Evolutionary conservation across 2,329 filamentous ascomycete species (phyloP).

Genomic region (Clonostachys chloroleuca): DNA sequence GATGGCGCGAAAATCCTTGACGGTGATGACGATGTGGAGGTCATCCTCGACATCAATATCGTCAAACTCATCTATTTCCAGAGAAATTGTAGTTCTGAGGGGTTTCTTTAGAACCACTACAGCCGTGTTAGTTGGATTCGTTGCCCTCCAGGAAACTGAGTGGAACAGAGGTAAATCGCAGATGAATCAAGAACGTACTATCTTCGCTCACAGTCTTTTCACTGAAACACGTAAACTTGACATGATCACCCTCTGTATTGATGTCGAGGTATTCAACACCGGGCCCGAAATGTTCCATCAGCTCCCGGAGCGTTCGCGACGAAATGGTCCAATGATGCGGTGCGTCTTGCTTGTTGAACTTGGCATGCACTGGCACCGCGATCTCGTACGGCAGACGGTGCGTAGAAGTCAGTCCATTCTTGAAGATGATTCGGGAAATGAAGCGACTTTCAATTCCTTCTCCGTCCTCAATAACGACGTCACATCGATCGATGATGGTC

Average conservation of each 20-base stretch:
- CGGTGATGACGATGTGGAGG: constrained; percentile 74
- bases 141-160: not conserved
- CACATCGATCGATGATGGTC: constrained; percentile 68
- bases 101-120: constrained; percentile 74
- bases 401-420: constrained; percentile 73
- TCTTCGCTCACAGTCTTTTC: constrained; percentile 69
- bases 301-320: constrained; percentile 65
- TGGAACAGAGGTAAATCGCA: not conserved
- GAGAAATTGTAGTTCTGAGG: constrained; percentile 72
- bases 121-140: not conserved
- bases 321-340: constrained; percentile 70
- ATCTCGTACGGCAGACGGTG: constrained; percentile 74
- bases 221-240: constrained; percentile 77
- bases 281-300: constrained; percentile 77
- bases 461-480: constrained; percentile 69
- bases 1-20: constrained; percentile 79
- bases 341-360: constrained; percentile 64
- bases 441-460: constrained; percentile 68
- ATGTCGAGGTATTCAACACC: constrained; percentile 80
- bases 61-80: constrained; percentile 74
- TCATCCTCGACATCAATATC: constrained; percentile 70
- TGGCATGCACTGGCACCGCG: constrained; percentile 69
- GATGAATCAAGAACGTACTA: constrained; percentile 16
- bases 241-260: constrained; percentile 66
- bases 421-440: constrained; percentile 68